These are phyloP conservation scores for Stemphylium beticola DNA, from an alignment of 2,329 filamentous ascomycete genomes.

Conservation along the genomic window DNA sequence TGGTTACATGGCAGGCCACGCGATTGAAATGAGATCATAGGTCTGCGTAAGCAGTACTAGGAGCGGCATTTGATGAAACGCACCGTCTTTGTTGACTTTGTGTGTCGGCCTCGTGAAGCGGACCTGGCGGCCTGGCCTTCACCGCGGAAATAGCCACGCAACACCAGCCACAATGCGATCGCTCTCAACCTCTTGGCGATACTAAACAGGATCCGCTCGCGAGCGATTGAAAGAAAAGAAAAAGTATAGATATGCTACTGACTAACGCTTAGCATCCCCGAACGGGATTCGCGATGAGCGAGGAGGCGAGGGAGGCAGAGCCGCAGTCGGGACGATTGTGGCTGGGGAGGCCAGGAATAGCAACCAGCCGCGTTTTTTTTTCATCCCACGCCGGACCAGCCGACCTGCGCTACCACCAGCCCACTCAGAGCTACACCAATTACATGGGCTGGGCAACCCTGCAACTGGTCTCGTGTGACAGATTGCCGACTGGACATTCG, in stretches of 20 bases:
- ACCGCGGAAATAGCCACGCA: not conserved
- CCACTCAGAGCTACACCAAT: conserved; percentile 3
- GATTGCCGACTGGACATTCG: not conserved
- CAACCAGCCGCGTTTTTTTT: conserved; percentile 4
- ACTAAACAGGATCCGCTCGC: not conserved
- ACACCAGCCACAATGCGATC: not conserved
- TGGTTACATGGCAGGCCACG: not conserved
- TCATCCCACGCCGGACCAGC: not conserved
- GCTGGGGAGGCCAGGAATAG: conserved; percentile 14
- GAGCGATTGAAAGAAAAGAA: not conserved
- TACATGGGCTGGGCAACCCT: conserved; percentile 2
- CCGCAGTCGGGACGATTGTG: conserved; percentile 5
- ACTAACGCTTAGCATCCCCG: not conserved
- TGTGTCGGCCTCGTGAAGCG: not conserved
- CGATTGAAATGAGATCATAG: not conserved
- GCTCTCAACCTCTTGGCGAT: not conserved
- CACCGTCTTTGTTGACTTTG: not conserved
- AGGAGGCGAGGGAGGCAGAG: conserved; percentile 4
- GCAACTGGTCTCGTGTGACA: conserved; percentile 5
- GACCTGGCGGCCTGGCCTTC: not conserved
- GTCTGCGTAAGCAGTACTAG: not conserved
- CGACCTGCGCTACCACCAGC: conserved; percentile 3
- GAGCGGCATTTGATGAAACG: conserved; percentile 3
- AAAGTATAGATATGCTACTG: not conserved
- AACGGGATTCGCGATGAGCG: conserved; percentile 1